phyloP scores from a whole-genome alignment of 345 rosid species.

The Eucalyptus pauciflora region DNA sequence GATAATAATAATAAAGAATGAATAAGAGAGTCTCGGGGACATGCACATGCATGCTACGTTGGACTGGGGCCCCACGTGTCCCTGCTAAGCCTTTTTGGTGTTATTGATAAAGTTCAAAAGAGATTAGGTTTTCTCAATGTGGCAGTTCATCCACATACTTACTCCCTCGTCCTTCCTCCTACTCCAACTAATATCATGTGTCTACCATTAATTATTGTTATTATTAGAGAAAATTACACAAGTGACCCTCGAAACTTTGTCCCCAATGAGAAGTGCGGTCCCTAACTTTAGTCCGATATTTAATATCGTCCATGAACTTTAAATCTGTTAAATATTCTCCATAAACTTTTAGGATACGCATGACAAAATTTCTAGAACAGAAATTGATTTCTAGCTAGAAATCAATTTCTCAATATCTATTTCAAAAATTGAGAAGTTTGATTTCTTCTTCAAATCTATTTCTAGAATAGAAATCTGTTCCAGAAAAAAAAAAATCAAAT shows the following conservation, averaged over 20 bases:
- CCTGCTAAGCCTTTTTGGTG: background rate
- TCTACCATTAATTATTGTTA: background rate
- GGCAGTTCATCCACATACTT: background rate
- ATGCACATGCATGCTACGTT: background rate
- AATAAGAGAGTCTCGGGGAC: background rate
- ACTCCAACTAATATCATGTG: background rate
- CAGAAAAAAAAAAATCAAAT: too few relatives aligned
- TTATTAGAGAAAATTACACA: background rate
- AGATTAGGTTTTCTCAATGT: background rate
- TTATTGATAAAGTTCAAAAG: background rate
- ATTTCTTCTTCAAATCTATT: too few relatives aligned
- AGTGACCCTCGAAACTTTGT: too few relatives aligned
- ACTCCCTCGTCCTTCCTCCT: background rate
- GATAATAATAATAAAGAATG: background rate
- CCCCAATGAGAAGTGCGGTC: rapidly evolving
- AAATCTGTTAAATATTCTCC: rapidly evolving
- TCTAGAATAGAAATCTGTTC: too few relatives aligned
- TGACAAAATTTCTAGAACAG: too few relatives aligned
- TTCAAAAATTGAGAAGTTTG: too few relatives aligned
- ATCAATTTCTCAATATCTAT: too few relatives aligned
- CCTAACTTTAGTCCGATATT: too few relatives aligned
- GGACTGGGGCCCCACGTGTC: background rate
- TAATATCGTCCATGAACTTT: too few relatives aligned
- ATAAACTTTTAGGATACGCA: too few relatives aligned
- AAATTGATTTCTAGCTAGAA: too few relatives aligned